Percentiles rank a stretch among this genome's conserved stretches.
Evolutionary conservation across 2,329 filamentous ascomycete species (phyloP).

Genomic region (Exserohilum rostratum): DNA sequence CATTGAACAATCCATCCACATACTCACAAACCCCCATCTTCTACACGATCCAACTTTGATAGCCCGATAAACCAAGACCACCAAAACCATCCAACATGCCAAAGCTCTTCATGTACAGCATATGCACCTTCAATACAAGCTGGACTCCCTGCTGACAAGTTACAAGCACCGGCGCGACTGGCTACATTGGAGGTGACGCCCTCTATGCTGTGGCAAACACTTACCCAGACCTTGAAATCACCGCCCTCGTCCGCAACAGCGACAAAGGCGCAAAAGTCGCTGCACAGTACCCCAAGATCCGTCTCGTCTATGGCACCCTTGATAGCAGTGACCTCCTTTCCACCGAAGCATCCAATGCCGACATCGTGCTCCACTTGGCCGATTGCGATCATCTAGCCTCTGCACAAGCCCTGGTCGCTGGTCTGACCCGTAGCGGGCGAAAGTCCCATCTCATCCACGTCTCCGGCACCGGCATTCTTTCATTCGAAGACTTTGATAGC

Average conservation of each 20-base stretch:
- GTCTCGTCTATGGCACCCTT: conserved; percentile 58
- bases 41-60: not conserved
- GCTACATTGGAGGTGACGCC: conserved; percentile 42
- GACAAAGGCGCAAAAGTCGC: conserved; percentile 56
- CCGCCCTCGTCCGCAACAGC: conserved; percentile 57
- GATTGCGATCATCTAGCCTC: conserved; percentile 36
- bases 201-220: conserved; percentile 48
- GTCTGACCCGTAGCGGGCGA: conserved; percentile 50
- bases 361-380: conserved; percentile 46
- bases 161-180: conserved; percentile 39
- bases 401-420: conserved; percentile 35
- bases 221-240: conserved; percentile 58
- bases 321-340: conserved; percentile 36
- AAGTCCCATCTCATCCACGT: conserved; percentile 61
- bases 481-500: conserved; percentile 55
- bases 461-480: conserved; percentile 63
- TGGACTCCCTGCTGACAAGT: not conserved
- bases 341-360: conserved; percentile 35
- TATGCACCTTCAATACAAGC: not conserved
- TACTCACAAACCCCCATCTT: not conserved
- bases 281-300: conserved; percentile 54
- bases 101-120: conserved; percentile 35
- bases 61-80: not conserved
- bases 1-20: not conserved
- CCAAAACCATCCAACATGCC: conserved; percentile 22